These are phyloP conservation scores for Spinellus fusiger DNA, from an alignment of 192 early-diverging fungal genomes.

Conservation along the genomic window DNA sequence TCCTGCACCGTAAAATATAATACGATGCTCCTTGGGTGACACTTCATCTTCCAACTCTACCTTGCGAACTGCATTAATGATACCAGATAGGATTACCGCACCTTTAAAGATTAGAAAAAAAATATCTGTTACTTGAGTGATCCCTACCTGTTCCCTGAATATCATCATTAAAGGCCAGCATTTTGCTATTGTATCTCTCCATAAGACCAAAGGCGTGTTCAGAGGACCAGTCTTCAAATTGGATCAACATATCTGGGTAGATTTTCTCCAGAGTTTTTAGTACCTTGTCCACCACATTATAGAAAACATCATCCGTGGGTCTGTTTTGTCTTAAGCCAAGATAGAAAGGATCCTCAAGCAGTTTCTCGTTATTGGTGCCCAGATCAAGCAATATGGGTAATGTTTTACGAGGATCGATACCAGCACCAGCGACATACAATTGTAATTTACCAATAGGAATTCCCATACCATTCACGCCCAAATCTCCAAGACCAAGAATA, in stretches of 20 bases:
- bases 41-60: conserved; percentile 52
- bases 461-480: conserved; percentile 93
- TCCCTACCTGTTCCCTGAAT: conserved; percentile 74
- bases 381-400: conserved; percentile 90
- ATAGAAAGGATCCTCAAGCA: conserved; percentile 84
- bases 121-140: background rate
- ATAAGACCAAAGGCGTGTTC: conserved; percentile 86
- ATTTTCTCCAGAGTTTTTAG: conserved; percentile 59
- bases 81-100: conserved; percentile 87
- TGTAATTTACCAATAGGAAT: conserved; percentile 95
- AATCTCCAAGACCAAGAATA: conserved; percentile 91
- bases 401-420: conserved; percentile 79
- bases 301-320: conserved; percentile 64
- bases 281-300: conserved; percentile 77
- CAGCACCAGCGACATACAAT: conserved; percentile 81
- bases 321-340: conserved; percentile 72
- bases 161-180: conserved; percentile 93
- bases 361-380: conserved; percentile 83
- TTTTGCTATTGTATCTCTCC: conserved; percentile 67
- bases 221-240: conserved; percentile 95
- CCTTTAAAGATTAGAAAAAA: conserved; percentile 20
- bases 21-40: conserved; percentile 67
- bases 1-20: conserved; percentile 93
- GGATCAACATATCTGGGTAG: conserved; percentile 82
- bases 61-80: conserved; percentile 79